Evolutionary conservation across 1,284 basidiomycete species (phyloP).

Genomic region (Ustilago sp.): DNA sequence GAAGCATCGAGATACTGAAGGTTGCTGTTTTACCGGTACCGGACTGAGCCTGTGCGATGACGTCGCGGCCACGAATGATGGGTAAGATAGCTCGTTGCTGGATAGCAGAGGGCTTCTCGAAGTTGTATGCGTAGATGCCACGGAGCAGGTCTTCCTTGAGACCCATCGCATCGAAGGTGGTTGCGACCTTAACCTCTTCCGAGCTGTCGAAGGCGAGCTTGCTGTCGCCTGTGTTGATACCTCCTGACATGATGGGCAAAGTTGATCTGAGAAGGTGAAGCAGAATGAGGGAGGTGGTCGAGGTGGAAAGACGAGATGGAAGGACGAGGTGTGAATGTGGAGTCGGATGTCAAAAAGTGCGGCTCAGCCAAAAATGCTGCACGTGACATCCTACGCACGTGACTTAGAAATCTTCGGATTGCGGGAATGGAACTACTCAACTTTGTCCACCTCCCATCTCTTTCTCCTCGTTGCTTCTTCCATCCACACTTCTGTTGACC

Average conservation of each 20-base stretch:
- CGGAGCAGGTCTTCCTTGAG: slow-evolving; percentile 95
- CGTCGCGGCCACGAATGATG: slow-evolving; percentile 79
- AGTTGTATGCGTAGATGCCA: slow-evolving; percentile 95
- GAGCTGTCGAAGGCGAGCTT: slow-evolving; percentile 97
- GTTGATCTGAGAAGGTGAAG: not conserved
- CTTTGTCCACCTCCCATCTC: not conserved
- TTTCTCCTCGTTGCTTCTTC: not conserved
- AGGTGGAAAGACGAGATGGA: not conserved
- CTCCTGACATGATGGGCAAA: slow-evolving; percentile 45
- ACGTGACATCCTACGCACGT: no score
- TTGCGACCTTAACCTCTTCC: slow-evolving; percentile 82
- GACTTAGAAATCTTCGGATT: slow-evolving; percentile 16
- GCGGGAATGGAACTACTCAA: slow-evolving; percentile 9
- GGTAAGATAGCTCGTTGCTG: slow-evolving; percentile 65
- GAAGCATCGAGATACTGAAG: slow-evolving; percentile 74
- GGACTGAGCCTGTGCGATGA: slow-evolving; percentile 98
- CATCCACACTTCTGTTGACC: not conserved
- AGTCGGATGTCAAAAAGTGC: slow-evolving; percentile 4
- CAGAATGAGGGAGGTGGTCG: slow-evolving; percentile 1
- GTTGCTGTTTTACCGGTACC: slow-evolving; percentile 99
- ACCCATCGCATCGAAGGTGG: slow-evolving; percentile 81
- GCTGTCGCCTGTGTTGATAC: slow-evolving; percentile 59
- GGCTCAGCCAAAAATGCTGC: slow-evolving; percentile 3
- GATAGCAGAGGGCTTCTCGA: slow-evolving; percentile 65
- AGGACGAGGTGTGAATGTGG: not conserved